Base-by-base conservation (phyloP, 2,329 filamentous ascomycete species). In the Immersiporthe knoxdaviesiana region DNA sequence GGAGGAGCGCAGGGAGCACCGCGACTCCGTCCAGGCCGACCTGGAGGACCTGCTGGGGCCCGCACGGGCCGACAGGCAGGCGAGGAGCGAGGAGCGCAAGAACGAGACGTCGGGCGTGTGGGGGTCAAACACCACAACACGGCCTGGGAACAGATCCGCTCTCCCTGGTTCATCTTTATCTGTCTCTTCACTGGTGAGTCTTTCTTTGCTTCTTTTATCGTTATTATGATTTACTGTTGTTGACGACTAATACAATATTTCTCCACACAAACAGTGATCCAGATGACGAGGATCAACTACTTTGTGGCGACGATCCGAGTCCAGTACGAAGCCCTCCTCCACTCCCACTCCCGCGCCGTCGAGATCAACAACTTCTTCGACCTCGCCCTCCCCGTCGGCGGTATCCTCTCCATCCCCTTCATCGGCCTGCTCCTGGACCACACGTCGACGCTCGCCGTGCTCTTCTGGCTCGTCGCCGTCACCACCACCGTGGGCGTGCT, bases 251-350 rank as follows among this genome's bases (percentile, higher is more conserved):
- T n/a, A n/a, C 5, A 4, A 39, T 7, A 12, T 10, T 7, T 39
- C 7, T 39, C 37, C 37, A 39, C 6, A 54, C 75, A 39, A 39
- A 54, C 75, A 37, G 84, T 91, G 41, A 80, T 92, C 52, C 90
- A 92, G 78, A 92, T 92, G 89, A 90, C 90, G 2, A 86, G 91
- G 39, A 97, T 97, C 85, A 97, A 97, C 81, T 97, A 94, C 82
- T 97, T 97, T 77, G 92, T 97, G 66, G 93, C 94, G 3, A 97
- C 94, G 2, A 90, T 97, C 72, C 87, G 92, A 1, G 85, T 90
- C 1, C 94, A 97, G 78, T 97, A 97, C 80, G 87, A 89, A 59
- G 90, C 90, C 74, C 86, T 97, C 11, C 87, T 97, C 21, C 83
- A 84, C 60, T 88, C 88, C 14, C 82, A 84, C 70, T 78, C 82